Conservation (phyloP, 441 rosid species). For the Pelargonium australe region DNA sequence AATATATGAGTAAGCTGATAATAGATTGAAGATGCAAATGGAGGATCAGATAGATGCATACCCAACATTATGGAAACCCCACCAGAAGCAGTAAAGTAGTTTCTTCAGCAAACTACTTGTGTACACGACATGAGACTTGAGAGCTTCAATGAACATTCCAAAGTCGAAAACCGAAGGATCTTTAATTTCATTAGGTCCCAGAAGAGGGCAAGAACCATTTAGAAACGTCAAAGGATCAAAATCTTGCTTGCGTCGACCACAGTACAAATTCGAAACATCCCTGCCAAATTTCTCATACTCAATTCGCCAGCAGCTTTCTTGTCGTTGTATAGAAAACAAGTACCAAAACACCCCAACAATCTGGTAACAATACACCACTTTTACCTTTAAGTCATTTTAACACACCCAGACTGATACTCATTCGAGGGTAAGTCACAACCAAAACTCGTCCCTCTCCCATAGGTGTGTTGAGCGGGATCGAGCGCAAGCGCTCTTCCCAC, state of each 20-base stretch:
- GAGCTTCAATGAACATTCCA: constrained; percentile 67
- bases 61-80: constrained; percentile 91
- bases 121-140: constrained; percentile 47
- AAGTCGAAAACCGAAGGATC: constrained; percentile 47
- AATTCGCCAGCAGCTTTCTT: constrained; percentile 53
- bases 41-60: constrained; percentile 23
- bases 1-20: background rate
- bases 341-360: constrained; percentile 74
- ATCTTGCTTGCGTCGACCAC: constrained; percentile 12
- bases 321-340: constrained; percentile 62
- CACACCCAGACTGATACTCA: no score
- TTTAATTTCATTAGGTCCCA: constrained; percentile 29
- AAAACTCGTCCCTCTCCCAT: no score
- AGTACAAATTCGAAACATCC: constrained; percentile 9
- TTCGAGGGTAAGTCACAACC: no score
- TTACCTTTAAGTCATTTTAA: no score
- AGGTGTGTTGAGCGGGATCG: no score
- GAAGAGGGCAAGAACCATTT: constrained; percentile 31
- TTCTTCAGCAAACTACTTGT: constrained; percentile 43
- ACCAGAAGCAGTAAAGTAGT: constrained; percentile 82
- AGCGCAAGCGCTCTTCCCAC: no score
- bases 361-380: no score
- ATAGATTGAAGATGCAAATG: background rate
- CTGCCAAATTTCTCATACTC: background rate
- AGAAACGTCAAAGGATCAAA: constrained; percentile 2